Percentiles rank a stretch among this genome's conserved stretches.
phyloP scores from a whole-genome alignment of 768 basidiomycete genomes.

The Boletus vermiculosoides region DNA sequence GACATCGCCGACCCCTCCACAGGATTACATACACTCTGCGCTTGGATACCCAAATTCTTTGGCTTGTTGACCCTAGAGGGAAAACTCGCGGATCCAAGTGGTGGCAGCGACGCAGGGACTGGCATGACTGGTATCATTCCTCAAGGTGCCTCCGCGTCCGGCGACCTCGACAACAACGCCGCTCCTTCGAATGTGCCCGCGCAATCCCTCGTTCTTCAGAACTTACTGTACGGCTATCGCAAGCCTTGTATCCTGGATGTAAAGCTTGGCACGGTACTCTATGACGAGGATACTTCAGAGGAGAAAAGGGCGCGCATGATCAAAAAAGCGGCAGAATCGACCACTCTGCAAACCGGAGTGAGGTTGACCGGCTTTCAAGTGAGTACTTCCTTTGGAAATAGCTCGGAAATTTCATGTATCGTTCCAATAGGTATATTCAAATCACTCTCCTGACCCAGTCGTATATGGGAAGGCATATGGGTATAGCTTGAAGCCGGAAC shows the following conservation, averaged over 20 bases:
- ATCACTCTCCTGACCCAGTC: constrained; percentile 51
- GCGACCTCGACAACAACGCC: neutral
- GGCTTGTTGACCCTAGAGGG: constrained; percentile 80
- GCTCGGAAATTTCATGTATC: neutral
- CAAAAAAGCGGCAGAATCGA: constrained; percentile 64
- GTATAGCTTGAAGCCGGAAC: constrained; percentile 61
- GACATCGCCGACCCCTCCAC: constrained; percentile 29
- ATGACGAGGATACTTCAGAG: constrained; percentile 60
- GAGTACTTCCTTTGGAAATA: constrained; percentile 18
- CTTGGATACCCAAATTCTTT: constrained; percentile 71
- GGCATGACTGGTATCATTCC: constrained; percentile 24
- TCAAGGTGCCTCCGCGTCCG: constrained; percentile 43
- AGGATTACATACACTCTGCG: constrained; percentile 36
- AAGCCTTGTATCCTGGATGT: constrained; percentile 89
- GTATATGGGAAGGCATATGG: constrained; percentile 77
- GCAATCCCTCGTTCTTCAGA: constrained; percentile 85
- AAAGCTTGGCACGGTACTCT: constrained; percentile 91
- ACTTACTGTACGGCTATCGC: constrained; percentile 67
- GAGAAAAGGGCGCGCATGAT: constrained; percentile 83
- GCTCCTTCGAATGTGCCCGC: neutral
- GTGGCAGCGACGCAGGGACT: neutral
- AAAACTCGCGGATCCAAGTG: constrained; percentile 21
- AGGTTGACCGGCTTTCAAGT: constrained; percentile 92
- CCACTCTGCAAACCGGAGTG: constrained; percentile 73
- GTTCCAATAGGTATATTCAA: constrained; percentile 65